Evolutionary conservation across 2,329 filamentous ascomycete species (phyloP).

Genomic region (Onygenales sp.): DNA sequence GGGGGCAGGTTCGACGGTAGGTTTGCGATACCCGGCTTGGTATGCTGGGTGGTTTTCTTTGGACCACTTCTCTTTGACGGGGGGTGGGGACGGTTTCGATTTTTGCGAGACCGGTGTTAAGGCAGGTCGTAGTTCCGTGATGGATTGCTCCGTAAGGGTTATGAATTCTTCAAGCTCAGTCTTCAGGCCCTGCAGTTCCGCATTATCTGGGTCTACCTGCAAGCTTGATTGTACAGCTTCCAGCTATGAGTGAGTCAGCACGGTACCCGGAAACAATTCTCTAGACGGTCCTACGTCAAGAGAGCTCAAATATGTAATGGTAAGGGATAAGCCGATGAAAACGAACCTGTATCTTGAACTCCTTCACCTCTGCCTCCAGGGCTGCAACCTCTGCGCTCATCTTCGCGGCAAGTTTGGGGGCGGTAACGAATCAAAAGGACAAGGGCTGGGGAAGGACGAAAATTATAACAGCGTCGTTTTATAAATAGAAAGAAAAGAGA

Average conservation of each 20-base stretch:
- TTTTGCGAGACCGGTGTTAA: slow-evolving; percentile 36
- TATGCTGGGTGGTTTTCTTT: slow-evolving; percentile 71
- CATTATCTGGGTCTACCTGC: slow-evolving; percentile 69
- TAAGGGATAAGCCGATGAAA: background rate
- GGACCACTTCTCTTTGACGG: slow-evolving; percentile 65
- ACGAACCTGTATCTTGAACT: slow-evolving; percentile 49
- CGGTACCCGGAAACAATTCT: background rate
- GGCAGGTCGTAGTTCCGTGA: slow-evolving; percentile 66
- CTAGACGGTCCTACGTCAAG: background rate
- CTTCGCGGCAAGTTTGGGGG: background rate
- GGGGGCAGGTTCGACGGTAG: slow-evolving; percentile 26
- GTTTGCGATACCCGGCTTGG: slow-evolving; percentile 49
- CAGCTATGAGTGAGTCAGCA: slow-evolving; percentile 43
- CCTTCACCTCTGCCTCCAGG: slow-evolving; percentile 45
- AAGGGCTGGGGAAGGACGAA: background rate
- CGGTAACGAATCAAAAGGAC: no score
- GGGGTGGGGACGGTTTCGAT: slow-evolving; percentile 39
- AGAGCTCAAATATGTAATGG: background rate
- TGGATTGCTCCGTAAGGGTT: slow-evolving; percentile 64
- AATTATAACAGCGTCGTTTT: background rate
- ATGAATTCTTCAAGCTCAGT: slow-evolving; percentile 76
- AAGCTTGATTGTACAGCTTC: slow-evolving; percentile 68
- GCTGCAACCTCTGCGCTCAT: slow-evolving; percentile 35
- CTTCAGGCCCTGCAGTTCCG: slow-evolving; percentile 66
- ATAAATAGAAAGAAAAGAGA: background rate